Evolutionary conservation across 176 grass and related monocot species (phyloP), one percentile per base, ranked within the genome.

Genomic region (Alloteropsis semialata): DNA sequence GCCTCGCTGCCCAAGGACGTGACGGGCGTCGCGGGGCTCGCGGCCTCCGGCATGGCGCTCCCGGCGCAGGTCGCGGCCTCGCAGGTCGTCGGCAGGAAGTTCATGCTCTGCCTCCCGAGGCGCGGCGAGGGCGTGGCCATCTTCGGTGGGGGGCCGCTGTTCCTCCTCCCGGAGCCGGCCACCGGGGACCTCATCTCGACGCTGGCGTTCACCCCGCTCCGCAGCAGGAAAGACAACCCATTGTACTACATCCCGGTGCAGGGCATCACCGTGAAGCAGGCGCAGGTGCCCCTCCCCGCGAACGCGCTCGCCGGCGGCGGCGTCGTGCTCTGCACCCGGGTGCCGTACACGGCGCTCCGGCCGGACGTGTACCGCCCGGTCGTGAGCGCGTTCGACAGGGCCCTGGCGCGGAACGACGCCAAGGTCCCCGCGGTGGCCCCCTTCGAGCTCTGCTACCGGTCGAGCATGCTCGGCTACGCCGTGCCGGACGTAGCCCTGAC

Each of bases 81-180:
- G n/a, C 75, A 87, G 22, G 45, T 17, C 53, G 66, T 83, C 14
- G 43, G 80, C 49, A 85, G 44, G 14, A 77, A 51, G 50, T 88
- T 95, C 56, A 13, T 84, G 5, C 62, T 95, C 77, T 92, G 93
- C 82, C 90, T 95, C 16, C 87, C 90, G 3, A 22, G 41, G 34
- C 38, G 25, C 66, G 46, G 57, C 39, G 21, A 36, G 0, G 93
- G 90, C 6, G 78, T 80, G 12, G 89, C 81, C 1, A 39, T 92
- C 19, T 86, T 92, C 58, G 83, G 90, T 5, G 66, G 75, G n/a
- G n/a, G n/a, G n/a, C n/a, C n/a, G n/a, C n/a, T n/a, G n/a, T n/a
- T n/a, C n/a, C n/a, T n/a, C n/a, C 8, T 10, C 29, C 43, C 25
- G 18, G 18, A 63, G 37, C 1, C n/a, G 0, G 17, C 17, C 1